These are phyloP conservation scores for Claviceps paspali DNA, from an alignment of 2,329 filamentous ascomycete species.

Conservation along the genomic window DNA sequence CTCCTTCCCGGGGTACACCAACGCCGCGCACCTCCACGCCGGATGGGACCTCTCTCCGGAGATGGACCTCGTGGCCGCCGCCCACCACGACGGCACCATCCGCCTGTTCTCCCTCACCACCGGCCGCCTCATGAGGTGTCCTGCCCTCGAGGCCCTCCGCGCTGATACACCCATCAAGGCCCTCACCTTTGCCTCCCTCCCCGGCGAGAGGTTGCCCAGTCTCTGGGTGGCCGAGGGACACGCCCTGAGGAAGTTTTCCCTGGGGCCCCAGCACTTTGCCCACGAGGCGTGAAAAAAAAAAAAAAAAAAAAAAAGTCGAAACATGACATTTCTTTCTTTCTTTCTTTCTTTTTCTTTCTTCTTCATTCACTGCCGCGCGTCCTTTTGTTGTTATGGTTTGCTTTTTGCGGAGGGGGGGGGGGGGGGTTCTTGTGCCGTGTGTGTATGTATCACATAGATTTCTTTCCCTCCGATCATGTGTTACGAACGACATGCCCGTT, in stretches of 20 bases:
- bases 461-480: too few relatives aligned
- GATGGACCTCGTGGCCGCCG: conserved; percentile 37
- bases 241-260: conserved; percentile 27
- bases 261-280: conserved; percentile 18
- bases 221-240: conserved; percentile 28
- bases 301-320: too few relatives aligned
- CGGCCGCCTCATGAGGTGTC: conserved; percentile 22
- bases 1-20: conserved; percentile 33
- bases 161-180: conserved; percentile 21
- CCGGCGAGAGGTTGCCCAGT: conserved; percentile 27
- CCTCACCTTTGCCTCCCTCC: conserved; percentile 30
- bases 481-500: too few relatives aligned
- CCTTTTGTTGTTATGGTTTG: too few relatives aligned
- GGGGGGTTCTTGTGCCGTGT: too few relatives aligned
- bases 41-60: conserved; percentile 35
- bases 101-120: conserved; percentile 33
- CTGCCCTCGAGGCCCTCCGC: conserved; percentile 12
- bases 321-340: too few relatives aligned
- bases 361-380: too few relatives aligned
- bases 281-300: conserved; percentile 25
- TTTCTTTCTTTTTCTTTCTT: too few relatives aligned
- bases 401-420: too few relatives aligned
- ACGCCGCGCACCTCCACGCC: conserved; percentile 29
- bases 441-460: too few relatives aligned
- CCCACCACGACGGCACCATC: conserved; percentile 33